Percentiles rank a stretch among this genome's conserved stretches.
These are phyloP conservation scores for Cubamyces lactineus DNA, from an alignment of 768 basidiomycete genomes.

Conservation along the genomic window DNA sequence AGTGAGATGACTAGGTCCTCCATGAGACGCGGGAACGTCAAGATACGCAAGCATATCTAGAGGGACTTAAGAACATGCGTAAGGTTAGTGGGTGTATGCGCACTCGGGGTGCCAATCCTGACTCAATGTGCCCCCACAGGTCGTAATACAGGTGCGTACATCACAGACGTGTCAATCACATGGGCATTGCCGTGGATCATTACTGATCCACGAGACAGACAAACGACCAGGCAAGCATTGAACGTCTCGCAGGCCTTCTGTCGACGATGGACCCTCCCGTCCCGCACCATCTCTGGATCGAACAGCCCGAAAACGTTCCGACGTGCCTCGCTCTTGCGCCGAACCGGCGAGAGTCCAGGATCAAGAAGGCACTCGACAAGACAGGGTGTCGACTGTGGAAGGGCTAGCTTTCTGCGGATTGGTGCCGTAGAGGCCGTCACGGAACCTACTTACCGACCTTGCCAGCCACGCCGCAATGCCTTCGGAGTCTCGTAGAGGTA, in stretches of 20 bases:
- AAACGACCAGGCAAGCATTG: constrained; percentile 37
- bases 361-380: constrained; percentile 48
- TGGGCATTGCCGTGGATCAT: not conserved
- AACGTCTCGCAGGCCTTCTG: constrained; percentile 38
- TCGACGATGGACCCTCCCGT: constrained; percentile 33
- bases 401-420: not conserved
- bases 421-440: not conserved
- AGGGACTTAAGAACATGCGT: constrained; percentile 44
- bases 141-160: constrained; percentile 43
- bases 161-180: not conserved
- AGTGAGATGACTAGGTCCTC: constrained; percentile 37
- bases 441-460: not conserved
- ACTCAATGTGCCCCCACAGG: constrained; percentile 30
- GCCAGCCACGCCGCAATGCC: not conserved
- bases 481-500: too few species aligned
- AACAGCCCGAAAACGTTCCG: constrained; percentile 47
- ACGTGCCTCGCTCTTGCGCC: constrained; percentile 50
- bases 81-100: constrained; percentile 36
- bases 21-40: constrained; percentile 42
- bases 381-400: constrained; percentile 44
- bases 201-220: constrained; percentile 31
- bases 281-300: constrained; percentile 46
- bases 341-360: constrained; percentile 40
- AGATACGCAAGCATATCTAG: constrained; percentile 44
- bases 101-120: not conserved